Base-by-base conservation (phyloP, 2,329 filamentous ascomycete genomes). In the Pyricularia sp. region DNA sequence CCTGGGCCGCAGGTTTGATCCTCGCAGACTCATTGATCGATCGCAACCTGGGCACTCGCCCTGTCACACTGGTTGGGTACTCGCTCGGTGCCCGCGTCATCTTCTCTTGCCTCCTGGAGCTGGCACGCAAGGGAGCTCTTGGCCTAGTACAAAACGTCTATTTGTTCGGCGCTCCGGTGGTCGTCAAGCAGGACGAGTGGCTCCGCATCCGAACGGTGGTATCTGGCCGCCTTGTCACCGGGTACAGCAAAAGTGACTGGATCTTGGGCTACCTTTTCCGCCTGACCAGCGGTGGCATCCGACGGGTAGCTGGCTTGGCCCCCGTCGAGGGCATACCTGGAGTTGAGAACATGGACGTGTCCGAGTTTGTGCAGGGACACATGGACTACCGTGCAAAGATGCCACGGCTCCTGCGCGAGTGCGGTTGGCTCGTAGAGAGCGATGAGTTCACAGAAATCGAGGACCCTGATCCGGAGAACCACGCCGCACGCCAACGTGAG, bases 361-460 rank as follows among this genome's bases (percentile, higher is more conserved):
- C 94, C 1, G 88, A 93, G 69, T 82, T 91, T 65, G 94, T 98
- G 20, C 88, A 90, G 31, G 94, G 95, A 0, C 95, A 99, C 77
- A 98, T 98, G 94, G 92, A 95, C 68, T 99, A 99, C 80, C 92
- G 95, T 78, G 87, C 88, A 30, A 92, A 93, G 55, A 98, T 99
- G 90, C 95, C 95, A 20, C 88, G 88, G 69, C 84, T 99, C 23
- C 83, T 99, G 67, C 88, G 92, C 71, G 90, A 94, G 76, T 92
- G 94, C 50, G 95, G 94, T 20, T 99, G 94, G 93, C 81, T 90
- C 68, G 92, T 98, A 3, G 90, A 97, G 75, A 94, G 90, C 72
- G 93, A 97, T 73, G 94, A 98, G 77, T 99, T 98, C 76, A 90
- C 87, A 0, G 95, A 99, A 79, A 98, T 99, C 70, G 95, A 98